Base-by-base conservation (phyloP, 75 land plant genomes). In the Selaginella tamariscina region DNA sequence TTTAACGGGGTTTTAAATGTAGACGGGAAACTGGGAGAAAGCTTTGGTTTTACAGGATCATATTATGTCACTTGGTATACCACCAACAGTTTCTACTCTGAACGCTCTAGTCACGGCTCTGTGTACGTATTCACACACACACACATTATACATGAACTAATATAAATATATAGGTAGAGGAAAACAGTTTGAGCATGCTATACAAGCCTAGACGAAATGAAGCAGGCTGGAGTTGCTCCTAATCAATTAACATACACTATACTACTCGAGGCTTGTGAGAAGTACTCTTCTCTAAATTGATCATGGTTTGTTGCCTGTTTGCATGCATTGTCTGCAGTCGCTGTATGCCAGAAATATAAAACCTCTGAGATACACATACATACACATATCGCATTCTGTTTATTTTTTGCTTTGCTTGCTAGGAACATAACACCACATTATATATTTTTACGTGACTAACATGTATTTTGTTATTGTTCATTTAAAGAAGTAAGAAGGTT, bases 41-140 rank as follows among this genome's bases (percentile, higher is more conserved):
- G 97, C 89, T 9, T 33, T 86, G 65, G 82, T 80, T 63, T 65
- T 92, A 27, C 88, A 88, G 67, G 77, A 84, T 31, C 73, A 79
- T 13, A 84, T 92, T 49, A 82, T 81, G 67, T 60, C 65, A 5
- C 65, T 73, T 44, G 78, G 84, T 18, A 44, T 88, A 70, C 68
- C 68, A 29, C 84, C 82, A 32, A 81, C 86, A 23, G 82, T 86
- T 65, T 79, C 87, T 24, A 84, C 87, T 24, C 69, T 86, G 33
- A 92, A 92, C 82, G 97, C 97, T 32, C 81, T 92, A 54, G 77
- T 92, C 57, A 86, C 95, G 56, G 77, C 97, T 33, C 79, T 92
- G 68, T 88, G 97, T 92, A 89, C 64, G 83, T 71, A 27, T 27
- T 28, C 54, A 30, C 20, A 21, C 21, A 18, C 8, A 21, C 21